Evolutionary conservation across 2,329 filamentous ascomycete species (phyloP).

Genomic region (Clarireedia hainanense): DNA sequence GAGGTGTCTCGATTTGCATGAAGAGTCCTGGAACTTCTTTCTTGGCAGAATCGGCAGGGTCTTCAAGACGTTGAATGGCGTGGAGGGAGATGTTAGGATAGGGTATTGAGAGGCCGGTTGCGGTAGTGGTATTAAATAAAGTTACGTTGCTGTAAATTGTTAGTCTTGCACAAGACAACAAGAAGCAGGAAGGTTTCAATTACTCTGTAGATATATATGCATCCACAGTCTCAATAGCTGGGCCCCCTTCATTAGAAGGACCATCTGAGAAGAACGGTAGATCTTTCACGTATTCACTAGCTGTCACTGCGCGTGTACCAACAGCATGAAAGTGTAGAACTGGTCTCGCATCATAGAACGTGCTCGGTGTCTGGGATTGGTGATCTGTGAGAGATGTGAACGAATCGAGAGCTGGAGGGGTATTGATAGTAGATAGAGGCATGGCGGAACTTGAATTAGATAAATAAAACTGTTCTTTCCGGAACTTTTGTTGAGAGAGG

Average conservation of each 20-base stretch:
- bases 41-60: constrained; percentile 32
- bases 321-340: constrained; percentile 58
- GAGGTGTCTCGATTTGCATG: constrained; percentile 60
- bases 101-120: constrained; percentile 58
- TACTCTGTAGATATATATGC: constrained; percentile 54
- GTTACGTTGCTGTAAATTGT: constrained; percentile 42
- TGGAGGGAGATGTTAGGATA: constrained; percentile 71
- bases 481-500: neutral
- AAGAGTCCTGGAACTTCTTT: constrained; percentile 45
- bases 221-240: constrained; percentile 28
- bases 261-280: constrained; percentile 40
- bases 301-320: constrained; percentile 49
- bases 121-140: constrained; percentile 52
- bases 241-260: constrained; percentile 12
- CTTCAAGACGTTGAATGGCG: constrained; percentile 54
- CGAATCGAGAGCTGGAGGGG: constrained; percentile 47
- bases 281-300: constrained; percentile 44
- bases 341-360: constrained; percentile 64
- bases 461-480: too few relatives aligned
- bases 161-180: constrained; percentile 8
- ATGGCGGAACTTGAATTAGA: constrained; percentile 11
- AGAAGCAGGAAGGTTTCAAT: constrained; percentile 14
- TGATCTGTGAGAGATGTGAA: constrained; percentile 62
- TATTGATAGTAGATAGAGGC: constrained; percentile 44
- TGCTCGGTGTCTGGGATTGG: constrained; percentile 62